Base-by-base conservation (phyloP, 371 early-diverging fungal genomes). In the Mycotypha africana region DNA sequence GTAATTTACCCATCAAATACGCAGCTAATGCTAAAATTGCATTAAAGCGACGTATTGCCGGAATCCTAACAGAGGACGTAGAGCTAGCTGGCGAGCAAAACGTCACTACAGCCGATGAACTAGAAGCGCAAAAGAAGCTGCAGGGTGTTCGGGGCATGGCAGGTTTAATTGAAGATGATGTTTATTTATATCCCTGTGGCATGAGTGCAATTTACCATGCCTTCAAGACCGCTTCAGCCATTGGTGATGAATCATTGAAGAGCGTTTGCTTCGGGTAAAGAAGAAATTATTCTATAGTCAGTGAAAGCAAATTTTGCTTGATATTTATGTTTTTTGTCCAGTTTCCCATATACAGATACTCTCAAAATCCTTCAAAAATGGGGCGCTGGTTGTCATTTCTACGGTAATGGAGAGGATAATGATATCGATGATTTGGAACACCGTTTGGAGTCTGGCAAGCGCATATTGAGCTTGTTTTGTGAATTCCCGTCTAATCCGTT, bases 401-500 rank as follows among this genome's bases (percentile, higher is more conserved):
- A 85, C 42, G 95, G 93, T 9, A 60, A 79, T 40, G 95, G 95
- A 26, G 84, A 87, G 33, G 78, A 79, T 15, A 43, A 53, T 2
- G 88, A 88, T 50, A 73, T 94, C 17, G 86, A 81, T 20, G 53
- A 67, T 24, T 68, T 95, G 10, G 90, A 90, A 56, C 49, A 51
- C 4, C 48, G 68, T n/a, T 56, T 88, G 23, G 53, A 53, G 23
- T 67, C 72, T 9, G 76, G 76, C 12, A 82, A 86, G 52, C 70
- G 69, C 16, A 78, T 92, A 26, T 54, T 86, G 45, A 85, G 90
- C 9, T 65, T 97, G 6, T 91, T 95, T 48, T 87, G 89, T 60
- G 97, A 97, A 64, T 86, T 92, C 42, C 97, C 97, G 3, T 86
- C 89, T 38, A 97, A 97, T 57, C 97, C 97, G 11, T 66, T 97